Evolutionary conservation across 768 basidiomycete species (phyloP), one percentile per base, ranked within the genome.

Genomic region (Lentinula guzmanii): DNA sequence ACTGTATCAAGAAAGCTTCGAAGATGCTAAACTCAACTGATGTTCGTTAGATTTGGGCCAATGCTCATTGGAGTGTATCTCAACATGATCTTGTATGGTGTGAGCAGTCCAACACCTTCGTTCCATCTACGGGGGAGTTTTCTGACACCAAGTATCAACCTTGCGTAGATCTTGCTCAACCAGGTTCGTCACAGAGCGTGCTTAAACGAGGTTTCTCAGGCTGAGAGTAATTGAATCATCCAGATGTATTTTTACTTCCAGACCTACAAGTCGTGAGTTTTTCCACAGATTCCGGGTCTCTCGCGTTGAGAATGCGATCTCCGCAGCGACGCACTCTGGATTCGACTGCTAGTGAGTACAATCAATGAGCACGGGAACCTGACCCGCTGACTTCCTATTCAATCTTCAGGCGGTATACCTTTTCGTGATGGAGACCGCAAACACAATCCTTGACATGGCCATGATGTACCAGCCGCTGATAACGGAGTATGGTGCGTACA

Each of bases 391-490:
- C 21, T 3, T 6, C n/a, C n/a, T 5, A 28, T 28, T 48, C 8
- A 9, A 1, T n/a, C 3, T 28, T 62, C 13, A 80, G 78, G 76
- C 80, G 5, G 61, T 75, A 34, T 78, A 76, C 62, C 66, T 81
- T 8, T 80, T 82, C 62, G 41, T 75, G 13, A 62, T 76, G n/a
- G 80, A 81, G 60, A 75, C 77, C 0, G 59, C 75, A 1, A 81
- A 81, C 61, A 79, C 79, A 2, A 78, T 65, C 5, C 76, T 74
- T 64, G 75, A 78, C 64, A 77, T 81, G 57, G 74, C 70, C 7
- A 75, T 81, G 67, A 74, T 81, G 67, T 82, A 76, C 52, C 75
- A 82, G 62, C 79, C 80, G 0, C 69, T 82, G 1, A 77, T 82
- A 28, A 54, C 69, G 31, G 67, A 78, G 60, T 81, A 75, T 48